Evolutionary conservation across 208 protist genomes (phyloP).

Genomic region (Naegleria gruberi): DNA sequence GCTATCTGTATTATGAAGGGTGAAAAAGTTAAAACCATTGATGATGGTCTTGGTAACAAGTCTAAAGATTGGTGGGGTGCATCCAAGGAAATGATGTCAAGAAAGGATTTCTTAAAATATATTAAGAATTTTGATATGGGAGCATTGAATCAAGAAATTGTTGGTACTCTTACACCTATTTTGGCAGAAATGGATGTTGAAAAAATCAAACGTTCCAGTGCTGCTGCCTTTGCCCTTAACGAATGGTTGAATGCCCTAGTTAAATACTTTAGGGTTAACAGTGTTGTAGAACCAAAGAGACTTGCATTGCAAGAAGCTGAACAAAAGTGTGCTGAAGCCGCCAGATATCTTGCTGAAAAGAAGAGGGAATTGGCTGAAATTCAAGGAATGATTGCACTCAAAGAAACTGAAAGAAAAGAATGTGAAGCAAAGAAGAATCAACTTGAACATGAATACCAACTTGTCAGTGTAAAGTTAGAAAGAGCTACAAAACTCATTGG

Average conservation of each 20-base stretch:
- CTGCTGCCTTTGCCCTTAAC: constrained; percentile 36
- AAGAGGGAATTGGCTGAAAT: constrained; percentile 41
- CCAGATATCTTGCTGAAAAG: constrained; percentile 28
- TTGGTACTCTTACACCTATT: constrained; percentile 36
- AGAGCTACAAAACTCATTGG: constrained; percentile 86
- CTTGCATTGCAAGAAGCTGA: constrained; percentile 33
- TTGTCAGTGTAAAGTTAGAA: constrained; percentile 83
- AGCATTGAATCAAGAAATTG: constrained; percentile 31
- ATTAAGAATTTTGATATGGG: constrained; percentile 45
- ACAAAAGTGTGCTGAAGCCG: constrained; percentile 19
- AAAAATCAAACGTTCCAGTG: constrained; percentile 29
- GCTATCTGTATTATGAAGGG: constrained; percentile 88
- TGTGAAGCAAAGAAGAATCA: constrained; percentile 75
- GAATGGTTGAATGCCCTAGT: constrained; percentile 45
- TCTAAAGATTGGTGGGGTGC: constrained; percentile 43
- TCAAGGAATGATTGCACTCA: constrained; percentile 65
- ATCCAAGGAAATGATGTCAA: constrained; percentile 43
- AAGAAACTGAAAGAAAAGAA: constrained; percentile 66
- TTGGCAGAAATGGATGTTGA: constrained; percentile 35
- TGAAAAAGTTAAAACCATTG: constrained; percentile 35
- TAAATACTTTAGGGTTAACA: constrained; percentile 33
- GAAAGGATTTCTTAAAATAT: constrained; percentile 39
- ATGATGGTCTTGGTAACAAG: constrained; percentile 40
- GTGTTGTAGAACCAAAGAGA: constrained; percentile 40
- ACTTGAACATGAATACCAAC: constrained; percentile 76